Evolutionary conservation across 2,329 filamentous ascomycete genomes (phyloP), one percentile per base, ranked within the genome.

Genomic region (Teratosphaeria viscida): DNA sequence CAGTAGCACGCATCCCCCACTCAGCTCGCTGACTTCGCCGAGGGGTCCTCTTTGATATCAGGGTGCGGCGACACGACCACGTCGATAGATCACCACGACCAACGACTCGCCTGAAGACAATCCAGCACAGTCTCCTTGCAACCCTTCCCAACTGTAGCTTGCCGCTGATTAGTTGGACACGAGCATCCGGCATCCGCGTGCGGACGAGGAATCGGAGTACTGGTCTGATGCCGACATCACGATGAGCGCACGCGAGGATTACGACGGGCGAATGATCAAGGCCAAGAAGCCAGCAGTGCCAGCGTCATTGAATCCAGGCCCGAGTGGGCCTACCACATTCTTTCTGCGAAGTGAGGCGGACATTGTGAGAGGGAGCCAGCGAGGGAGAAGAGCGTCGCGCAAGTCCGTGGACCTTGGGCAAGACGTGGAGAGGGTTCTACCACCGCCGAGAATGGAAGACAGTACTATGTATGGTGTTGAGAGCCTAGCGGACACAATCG

Each of bases 291-390:
- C 59, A 7, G 56, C 57, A 23, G 57, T 57, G n/a, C 56, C 58
- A 27, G 39, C 56, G 16, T 52, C 49, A 3, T 55, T 55, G 34
- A 60, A 61, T 34, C 70, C 71, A 67, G 70, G 71, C 65, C 70
- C 67, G 65, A 66, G 70, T 59, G 74, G 74, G 61, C 81, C 82
- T 52, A 81, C 81, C 56, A 81, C 81, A 57, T 85, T 85, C 76
- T 85, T 85, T 70, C 74, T 86, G 62, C 76, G 79, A 62, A 82
- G 79, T 63, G 81, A 79, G 66, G 74, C 76, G 60, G 77, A 81
- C 57, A 71, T 80, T 65, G 76, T 81, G 54, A 61, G 62, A 55
- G 60, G 37, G 29, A 54, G 56, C 35, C 61, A 61, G 52, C 59
- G 67, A 64, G 67, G 66, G 16, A 60, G 64, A 47, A 70, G 64